Evolutionary conservation across 163 green algal species (phyloP).

Genomic region (Scenedesmus sp.): DNA sequence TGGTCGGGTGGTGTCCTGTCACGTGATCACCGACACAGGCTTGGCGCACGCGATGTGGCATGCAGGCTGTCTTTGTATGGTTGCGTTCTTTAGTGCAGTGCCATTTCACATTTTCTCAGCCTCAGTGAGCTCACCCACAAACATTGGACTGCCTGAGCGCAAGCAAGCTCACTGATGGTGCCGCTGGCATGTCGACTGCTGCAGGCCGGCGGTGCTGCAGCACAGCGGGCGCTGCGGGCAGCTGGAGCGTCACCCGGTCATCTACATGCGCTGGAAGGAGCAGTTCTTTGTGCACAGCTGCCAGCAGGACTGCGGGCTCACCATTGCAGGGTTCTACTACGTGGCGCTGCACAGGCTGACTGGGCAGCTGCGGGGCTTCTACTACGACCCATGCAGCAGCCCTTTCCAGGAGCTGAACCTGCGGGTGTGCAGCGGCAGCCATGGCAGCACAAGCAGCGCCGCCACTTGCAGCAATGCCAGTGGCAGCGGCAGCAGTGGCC

Average conservation of each 20-base stretch:
- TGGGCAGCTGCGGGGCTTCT: slow-evolving; percentile 32
- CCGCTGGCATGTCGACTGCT: background rate
- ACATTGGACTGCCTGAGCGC: too few relatives aligned
- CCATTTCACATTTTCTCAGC: too few relatives aligned
- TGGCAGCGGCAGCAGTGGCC: background rate
- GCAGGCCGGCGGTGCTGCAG: slow-evolving; percentile 20
- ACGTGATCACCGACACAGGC: too few relatives aligned
- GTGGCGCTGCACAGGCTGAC: slow-evolving; percentile 37
- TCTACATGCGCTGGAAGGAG: slow-evolving; percentile 59
- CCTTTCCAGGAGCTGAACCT: slow-evolving; percentile 56
- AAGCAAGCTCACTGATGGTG: background rate
- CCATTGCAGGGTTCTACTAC: slow-evolving; percentile 52
- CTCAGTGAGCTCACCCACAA: too few relatives aligned
- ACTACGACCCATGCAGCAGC: slow-evolving; percentile 51
- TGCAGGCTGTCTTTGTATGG: too few relatives aligned
- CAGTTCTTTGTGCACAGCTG: slow-evolving; percentile 38
- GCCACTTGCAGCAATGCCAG: background rate
- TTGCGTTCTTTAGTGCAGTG: too few relatives aligned
- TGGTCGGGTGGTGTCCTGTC: background rate
- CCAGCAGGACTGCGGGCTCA: slow-evolving; percentile 24
- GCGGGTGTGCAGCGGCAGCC: background rate
- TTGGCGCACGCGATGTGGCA: too few relatives aligned
- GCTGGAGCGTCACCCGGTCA: slow-evolving; percentile 29
- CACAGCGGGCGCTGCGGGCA: slow-evolving; percentile 45
- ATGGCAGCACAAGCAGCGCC: background rate